Percentiles rank a stretch among this genome's conserved stretches.
Evolutionary conservation across 129 eudicot genomes (phyloP).

Genomic region (Cynara cardunculus): DNA sequence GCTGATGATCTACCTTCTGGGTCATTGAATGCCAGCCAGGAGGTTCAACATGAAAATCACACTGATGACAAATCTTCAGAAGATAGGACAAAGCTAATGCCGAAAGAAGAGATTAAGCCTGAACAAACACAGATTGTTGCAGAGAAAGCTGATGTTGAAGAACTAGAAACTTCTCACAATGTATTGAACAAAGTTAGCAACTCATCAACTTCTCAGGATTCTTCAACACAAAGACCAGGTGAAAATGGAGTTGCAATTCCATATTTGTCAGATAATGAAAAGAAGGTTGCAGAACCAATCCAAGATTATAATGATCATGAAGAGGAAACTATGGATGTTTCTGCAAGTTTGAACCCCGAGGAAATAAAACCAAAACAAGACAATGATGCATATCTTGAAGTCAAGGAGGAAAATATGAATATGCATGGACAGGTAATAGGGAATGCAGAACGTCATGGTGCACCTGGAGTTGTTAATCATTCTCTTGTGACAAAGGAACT

Average conservation of each 20-base stretch:
- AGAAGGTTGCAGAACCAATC: conserved; percentile 21
- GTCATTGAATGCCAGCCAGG: conserved; percentile 15
- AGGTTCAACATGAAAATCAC: conserved; percentile 22
- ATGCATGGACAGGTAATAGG: conserved; percentile 23
- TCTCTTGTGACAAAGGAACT: conserved; percentile 39
- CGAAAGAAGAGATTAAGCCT: conserved; percentile 29
- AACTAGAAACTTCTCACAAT: conserved; percentile 26
- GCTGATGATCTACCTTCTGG: conserved; percentile 32
- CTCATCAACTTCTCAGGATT: conserved; percentile 29
- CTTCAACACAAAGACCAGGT: conserved; percentile 21
- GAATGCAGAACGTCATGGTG: conserved; percentile 23
- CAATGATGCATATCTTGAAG: conserved; percentile 34
- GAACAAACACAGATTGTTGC: conserved; percentile 21
- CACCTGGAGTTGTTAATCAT: conserved; percentile 28
- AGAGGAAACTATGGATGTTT: conserved; percentile 32
- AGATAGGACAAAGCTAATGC: conserved; percentile 10
- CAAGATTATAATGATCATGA: conserved; percentile 22
- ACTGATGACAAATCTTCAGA: conserved; percentile 27
- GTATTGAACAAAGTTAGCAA: conserved; percentile 18
- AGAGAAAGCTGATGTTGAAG: conserved; percentile 37
- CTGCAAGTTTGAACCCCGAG: conserved; percentile 19
- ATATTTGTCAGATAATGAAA: conserved; percentile 22
- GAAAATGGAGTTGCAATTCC: conserved; percentile 32
- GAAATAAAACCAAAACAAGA: conserved; percentile 34
- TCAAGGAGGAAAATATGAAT: conserved; percentile 32